Evolutionary conservation across 139 green algal genomes (phyloP).

Genomic region (Chlamydomonas eustigma): DNA sequence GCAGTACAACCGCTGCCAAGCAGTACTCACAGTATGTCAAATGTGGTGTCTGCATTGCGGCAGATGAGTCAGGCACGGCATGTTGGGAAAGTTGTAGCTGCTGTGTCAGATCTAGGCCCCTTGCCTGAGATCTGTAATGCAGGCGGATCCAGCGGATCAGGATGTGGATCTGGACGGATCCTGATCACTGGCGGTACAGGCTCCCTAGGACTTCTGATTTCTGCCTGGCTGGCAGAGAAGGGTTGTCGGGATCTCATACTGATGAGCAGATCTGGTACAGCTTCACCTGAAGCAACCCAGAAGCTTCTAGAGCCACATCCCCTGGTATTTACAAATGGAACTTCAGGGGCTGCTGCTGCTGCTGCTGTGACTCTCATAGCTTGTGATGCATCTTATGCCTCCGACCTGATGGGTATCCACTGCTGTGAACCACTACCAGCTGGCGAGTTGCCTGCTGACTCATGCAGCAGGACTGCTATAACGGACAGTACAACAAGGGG

Average conservation of each 20-base stretch:
- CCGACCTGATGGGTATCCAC: constrained; percentile 14
- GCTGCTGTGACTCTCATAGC: constrained; percentile 10
- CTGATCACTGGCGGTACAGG: constrained; percentile 70
- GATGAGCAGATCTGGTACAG: constrained; percentile 53
- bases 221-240: constrained; percentile 50
- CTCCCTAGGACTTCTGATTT: constrained; percentile 57
- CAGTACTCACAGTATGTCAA: constrained; percentile 29
- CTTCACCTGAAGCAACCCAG: constrained; percentile 19
- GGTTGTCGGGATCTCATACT: constrained; percentile 32
- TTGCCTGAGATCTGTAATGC: constrained; percentile 47
- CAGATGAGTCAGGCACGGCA: constrained; percentile 82
- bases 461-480: no score
- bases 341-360: neutral
- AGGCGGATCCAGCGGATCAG: constrained; percentile 28
- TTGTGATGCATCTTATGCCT: constrained; percentile 31
- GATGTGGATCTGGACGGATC: constrained; percentile 57
- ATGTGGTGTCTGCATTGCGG: constrained; percentile 51
- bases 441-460: neutral
- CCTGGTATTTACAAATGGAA: neutral
- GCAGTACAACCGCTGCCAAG: constrained; percentile 31
- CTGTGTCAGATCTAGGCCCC: constrained; percentile 43
- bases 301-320: neutral
- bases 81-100: constrained; percentile 82
- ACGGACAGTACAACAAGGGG: no score
- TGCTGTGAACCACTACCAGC: no score